Conservation (phyloP, 73 alveolate genomes). For the Blepharisma stoltei region DNA sequence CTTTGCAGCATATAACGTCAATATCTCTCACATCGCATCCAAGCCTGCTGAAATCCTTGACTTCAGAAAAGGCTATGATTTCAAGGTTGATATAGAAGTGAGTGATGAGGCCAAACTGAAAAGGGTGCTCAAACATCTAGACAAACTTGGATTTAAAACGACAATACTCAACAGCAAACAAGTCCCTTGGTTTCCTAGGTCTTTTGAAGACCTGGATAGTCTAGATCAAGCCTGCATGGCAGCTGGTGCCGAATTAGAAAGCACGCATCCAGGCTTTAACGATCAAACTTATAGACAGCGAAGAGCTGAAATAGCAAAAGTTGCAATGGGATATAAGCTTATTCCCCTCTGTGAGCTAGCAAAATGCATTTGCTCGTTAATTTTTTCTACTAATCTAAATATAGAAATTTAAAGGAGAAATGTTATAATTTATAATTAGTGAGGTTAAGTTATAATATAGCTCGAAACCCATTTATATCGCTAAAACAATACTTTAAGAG, state of each 20-base stretch:
- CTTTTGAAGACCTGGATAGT: constrained; percentile 43
- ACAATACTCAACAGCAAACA: not conserved
- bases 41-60: constrained; percentile 11
- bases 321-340: constrained; percentile 38
- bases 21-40: constrained; percentile 20
- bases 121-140: not conserved
- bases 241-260: constrained; percentile 59
- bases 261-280: constrained; percentile 67
- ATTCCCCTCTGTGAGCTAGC: no score
- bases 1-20: not conserved
- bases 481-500: no score
- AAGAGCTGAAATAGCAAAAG: constrained; percentile 45
- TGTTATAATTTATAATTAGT: no score
- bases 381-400: no score
- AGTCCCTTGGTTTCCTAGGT: constrained; percentile 78
- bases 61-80: not conserved
- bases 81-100: not conserved
- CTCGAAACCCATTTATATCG: no score
- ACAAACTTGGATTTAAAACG: not conserved
- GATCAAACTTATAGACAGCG: constrained; percentile 56
- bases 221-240: constrained; percentile 44
- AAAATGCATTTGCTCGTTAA: no score
- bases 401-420: no score
- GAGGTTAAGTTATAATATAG: no score
- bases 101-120: not conserved